Conservation (phyloP, 257 asterid genomes). For the Gardenia jasminoides region DNA sequence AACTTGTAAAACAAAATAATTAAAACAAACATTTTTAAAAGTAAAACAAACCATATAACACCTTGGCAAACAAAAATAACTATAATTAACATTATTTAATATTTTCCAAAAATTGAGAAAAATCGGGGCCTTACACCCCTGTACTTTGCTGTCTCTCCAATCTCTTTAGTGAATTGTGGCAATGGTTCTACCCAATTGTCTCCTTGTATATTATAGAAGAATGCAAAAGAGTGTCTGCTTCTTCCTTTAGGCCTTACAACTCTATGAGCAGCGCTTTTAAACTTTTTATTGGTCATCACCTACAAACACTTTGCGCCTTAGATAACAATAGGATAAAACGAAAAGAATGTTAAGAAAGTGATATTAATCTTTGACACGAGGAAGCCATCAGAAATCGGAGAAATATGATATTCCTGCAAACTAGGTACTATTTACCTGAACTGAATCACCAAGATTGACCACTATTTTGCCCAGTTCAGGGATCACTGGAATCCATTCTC, state of each 20-base stretch:
- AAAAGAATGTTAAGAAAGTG: too few relatives aligned
- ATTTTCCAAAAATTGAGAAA: too few relatives aligned
- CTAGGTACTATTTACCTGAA: slow-evolving; percentile 33
- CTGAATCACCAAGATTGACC: slow-evolving; percentile 38
- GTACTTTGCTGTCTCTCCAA: slow-evolving; percentile 41
- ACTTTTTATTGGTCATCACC: slow-evolving; percentile 47
- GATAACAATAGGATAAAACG: too few relatives aligned
- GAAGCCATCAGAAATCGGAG: too few relatives aligned
- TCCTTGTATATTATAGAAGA: slow-evolving; percentile 45
- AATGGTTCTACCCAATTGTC: slow-evolving; percentile 56
- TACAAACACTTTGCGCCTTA: slow-evolving; percentile 7
- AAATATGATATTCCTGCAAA: too few relatives aligned
- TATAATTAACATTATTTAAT: too few relatives aligned
- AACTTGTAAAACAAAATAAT: too few relatives aligned
- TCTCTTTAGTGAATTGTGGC: slow-evolving; percentile 37
- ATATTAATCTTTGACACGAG: too few relatives aligned
- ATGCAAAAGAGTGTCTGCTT: slow-evolving; percentile 43
- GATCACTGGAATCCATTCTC: slow-evolving; percentile 40
- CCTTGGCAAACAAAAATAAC: too few relatives aligned
- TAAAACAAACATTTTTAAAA: too few relatives aligned
- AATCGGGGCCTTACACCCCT: too few relatives aligned
- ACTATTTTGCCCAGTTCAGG: slow-evolving; percentile 40
- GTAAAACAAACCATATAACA: too few relatives aligned
- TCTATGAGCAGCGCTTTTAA: slow-evolving; percentile 57
- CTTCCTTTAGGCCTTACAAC: slow-evolving; percentile 39